These are phyloP conservation scores for Sclerotinia glacialis DNA, from an alignment of 2,329 filamentous ascomycete genomes.

Conservation along the genomic window DNA sequence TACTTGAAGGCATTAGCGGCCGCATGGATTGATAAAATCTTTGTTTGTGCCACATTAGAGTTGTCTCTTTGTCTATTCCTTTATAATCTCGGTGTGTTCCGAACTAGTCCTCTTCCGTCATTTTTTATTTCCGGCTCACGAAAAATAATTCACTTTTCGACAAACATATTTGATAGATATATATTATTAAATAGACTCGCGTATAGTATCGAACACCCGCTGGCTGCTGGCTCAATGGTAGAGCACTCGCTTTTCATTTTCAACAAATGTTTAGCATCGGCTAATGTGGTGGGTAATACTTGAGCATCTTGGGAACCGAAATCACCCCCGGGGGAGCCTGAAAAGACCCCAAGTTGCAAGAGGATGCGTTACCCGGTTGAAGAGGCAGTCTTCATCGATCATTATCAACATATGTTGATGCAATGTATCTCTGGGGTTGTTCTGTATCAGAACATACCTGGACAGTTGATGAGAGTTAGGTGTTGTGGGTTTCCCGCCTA, in stretches of 20 bases:
- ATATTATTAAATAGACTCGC: neutral
- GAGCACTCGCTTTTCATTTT: neutral
- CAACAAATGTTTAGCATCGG: conserved; percentile 4
- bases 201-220: neutral
- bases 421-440: too few relatives aligned
- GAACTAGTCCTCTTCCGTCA: too few relatives aligned
- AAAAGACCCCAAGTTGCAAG: neutral
- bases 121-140: too few relatives aligned
- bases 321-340: conserved; percentile 8
- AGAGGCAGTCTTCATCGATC: conserved; percentile 11
- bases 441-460: neutral
- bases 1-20: too few relatives aligned
- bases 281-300: conserved; percentile 9
- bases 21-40: too few relatives aligned
- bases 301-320: conserved; percentile 5
- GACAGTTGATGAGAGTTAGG: neutral
- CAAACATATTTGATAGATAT: neutral
- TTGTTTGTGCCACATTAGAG: too few relatives aligned
- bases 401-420: conserved; percentile 1
- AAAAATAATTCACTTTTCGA: neutral
- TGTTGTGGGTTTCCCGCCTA: neutral
- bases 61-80: too few relatives aligned
- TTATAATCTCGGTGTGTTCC: too few relatives aligned
- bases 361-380: conserved; percentile 13
- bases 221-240: conserved; percentile 11